Conservation (phyloP, 2,329 filamentous ascomycete genomes). For the Knufia petricola region DNA sequence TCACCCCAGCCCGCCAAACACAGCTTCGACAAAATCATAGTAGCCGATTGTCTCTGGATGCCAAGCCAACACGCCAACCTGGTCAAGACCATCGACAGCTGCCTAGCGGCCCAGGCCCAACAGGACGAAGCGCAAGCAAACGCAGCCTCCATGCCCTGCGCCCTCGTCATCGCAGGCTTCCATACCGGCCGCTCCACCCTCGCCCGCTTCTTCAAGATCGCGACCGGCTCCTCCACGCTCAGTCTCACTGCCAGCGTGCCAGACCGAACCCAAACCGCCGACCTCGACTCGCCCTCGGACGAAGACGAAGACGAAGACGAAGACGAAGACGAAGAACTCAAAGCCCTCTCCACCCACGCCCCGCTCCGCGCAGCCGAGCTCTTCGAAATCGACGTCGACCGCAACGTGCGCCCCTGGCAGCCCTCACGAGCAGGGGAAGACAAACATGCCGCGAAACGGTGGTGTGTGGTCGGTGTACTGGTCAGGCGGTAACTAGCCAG, state of each 20-base stretch:
- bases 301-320: slow-evolving; percentile 27
- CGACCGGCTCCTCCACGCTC: no score
- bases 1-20: slow-evolving; percentile 30
- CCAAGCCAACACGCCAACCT: slow-evolving; percentile 47
- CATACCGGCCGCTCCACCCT: slow-evolving; percentile 50
- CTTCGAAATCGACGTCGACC: slow-evolving; percentile 30
- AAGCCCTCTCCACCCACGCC: slow-evolving; percentile 18
- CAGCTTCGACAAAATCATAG: slow-evolving; percentile 45
- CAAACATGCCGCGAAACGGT: slow-evolving; percentile 44
- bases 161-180: slow-evolving; percentile 49
- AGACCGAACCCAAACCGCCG: no score
- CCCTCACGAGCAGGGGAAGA: slow-evolving; percentile 36
- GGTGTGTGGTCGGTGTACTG: slow-evolving; percentile 46
- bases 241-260: no score
- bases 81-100: slow-evolving; percentile 46
- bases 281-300: no score
- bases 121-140: no score
- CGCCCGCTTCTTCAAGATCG: slow-evolving; percentile 46
- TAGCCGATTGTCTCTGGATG: slow-evolving; percentile 56
- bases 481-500: neutral
- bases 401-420: slow-evolving; percentile 28
- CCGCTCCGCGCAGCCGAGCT: slow-evolving; percentile 19
- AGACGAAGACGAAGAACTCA: slow-evolving; percentile 16
- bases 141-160: slow-evolving; percentile 19
- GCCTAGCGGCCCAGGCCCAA: no score